These are phyloP conservation scores for Melanomma pulvis-pyrius DNA, from an alignment of 495 filamentous ascomycete species.

Conservation along the genomic window DNA sequence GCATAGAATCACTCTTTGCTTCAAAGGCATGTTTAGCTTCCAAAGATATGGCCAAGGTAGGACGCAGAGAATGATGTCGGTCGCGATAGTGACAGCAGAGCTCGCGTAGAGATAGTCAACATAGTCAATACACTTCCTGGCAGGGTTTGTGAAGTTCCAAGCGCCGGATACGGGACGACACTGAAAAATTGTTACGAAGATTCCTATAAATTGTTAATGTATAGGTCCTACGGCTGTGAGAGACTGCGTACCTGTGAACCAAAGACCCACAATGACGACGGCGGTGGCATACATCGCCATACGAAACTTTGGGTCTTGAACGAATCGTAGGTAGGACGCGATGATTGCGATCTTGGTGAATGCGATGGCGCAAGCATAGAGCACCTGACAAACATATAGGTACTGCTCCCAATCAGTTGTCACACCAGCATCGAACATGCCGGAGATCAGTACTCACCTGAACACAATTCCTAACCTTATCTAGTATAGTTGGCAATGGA, in stretches of 20 bases:
- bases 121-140: slow-evolving; percentile 22
- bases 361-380: slow-evolving; percentile 34
- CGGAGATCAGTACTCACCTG: slow-evolving; percentile 16
- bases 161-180: slow-evolving; percentile 27
- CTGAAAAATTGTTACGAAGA: slow-evolving; percentile 35
- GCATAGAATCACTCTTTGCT: slow-evolving; percentile 33
- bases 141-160: slow-evolving; percentile 28
- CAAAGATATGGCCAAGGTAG: slow-evolving; percentile 33
- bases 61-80: slow-evolving; percentile 27
- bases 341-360: slow-evolving; percentile 36
- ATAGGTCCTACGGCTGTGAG: background rate
- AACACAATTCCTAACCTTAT: slow-evolving; percentile 20
- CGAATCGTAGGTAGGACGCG: slow-evolving; percentile 28
- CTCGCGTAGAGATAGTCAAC: slow-evolving; percentile 33
- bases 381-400: slow-evolving; percentile 28
- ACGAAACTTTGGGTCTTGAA: slow-evolving; percentile 25
- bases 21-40: slow-evolving; percentile 28
- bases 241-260: slow-evolving; percentile 15
- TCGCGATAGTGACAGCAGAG: slow-evolving; percentile 24
- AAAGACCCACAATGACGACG: slow-evolving; percentile 25
- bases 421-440: background rate
- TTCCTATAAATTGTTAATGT: slow-evolving; percentile 5
- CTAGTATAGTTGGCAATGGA: slow-evolving; percentile 1
- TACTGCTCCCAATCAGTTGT: slow-evolving; percentile 12
- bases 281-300: slow-evolving; percentile 21